Percentiles rank a stretch among this genome's conserved stretches.
These are phyloP conservation scores for Populus euphratica DNA, from an alignment of 345 rosid species.

Conservation along the genomic window DNA sequence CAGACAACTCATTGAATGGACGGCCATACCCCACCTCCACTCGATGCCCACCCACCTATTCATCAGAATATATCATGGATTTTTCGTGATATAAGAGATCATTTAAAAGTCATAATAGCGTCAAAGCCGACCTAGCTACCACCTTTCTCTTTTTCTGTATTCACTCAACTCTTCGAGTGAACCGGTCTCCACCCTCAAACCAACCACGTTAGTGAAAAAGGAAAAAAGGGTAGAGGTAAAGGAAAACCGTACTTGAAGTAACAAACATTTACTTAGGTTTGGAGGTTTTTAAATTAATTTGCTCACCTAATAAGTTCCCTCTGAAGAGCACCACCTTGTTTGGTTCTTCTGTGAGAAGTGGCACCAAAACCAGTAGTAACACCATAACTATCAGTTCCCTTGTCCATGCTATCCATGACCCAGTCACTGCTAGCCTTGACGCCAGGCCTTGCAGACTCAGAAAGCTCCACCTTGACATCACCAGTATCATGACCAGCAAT, in stretches of 20 bases:
- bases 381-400: constrained; percentile 28
- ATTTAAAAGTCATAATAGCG: neutral
- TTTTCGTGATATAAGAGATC: neutral
- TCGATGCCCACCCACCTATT: neutral
- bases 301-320: constrained; percentile 26
- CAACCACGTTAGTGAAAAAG: neutral
- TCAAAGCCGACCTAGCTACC: neutral
- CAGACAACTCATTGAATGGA: neutral
- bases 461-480: constrained; percentile 16
- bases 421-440: constrained; percentile 33
- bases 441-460: constrained; percentile 20
- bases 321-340: constrained; percentile 26
- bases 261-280: neutral
- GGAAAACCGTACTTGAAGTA: neutral
- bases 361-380: constrained; percentile 31
- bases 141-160: too few relatives aligned
- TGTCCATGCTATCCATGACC: constrained; percentile 28
- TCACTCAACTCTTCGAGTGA: neutral
- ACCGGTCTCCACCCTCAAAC: neutral
- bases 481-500: constrained; percentile 27
- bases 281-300: neutral
- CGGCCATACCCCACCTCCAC: neutral
- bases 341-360: constrained; percentile 31
- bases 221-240: too few relatives aligned
- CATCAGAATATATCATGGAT: neutral